Evolutionary conservation across 1,284 basidiomycete genomes (phyloP).

Genomic region (Naganishia liquefaciens): DNA sequence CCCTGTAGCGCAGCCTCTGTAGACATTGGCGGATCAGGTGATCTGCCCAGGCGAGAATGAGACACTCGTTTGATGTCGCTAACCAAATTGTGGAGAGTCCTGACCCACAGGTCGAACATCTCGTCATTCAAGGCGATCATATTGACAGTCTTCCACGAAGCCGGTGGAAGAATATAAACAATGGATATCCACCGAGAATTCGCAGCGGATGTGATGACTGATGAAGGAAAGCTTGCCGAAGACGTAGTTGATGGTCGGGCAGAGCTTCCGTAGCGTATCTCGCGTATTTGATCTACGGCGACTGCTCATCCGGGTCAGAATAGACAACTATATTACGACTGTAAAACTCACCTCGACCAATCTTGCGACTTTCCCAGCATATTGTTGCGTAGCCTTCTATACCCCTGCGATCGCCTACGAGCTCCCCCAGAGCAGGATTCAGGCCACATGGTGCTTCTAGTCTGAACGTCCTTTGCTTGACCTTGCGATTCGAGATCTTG

Average conservation of each 20-base stretch:
- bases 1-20: neutral
- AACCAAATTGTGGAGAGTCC: conserved; percentile 55
- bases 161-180: conserved; percentile 60
- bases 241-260: conserved; percentile 53
- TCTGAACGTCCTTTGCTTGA: conserved; percentile 71
- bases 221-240: conserved; percentile 12
- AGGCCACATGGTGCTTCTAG: conserved; percentile 51
- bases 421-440: conserved; percentile 64
- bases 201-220: conserved; percentile 51
- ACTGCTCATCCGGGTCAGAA: conserved; percentile 58
- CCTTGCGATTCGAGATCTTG: conserved; percentile 83
- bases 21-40: neutral
- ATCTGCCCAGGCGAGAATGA: conserved; percentile 7
- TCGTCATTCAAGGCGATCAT: conserved; percentile 75
- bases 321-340: neutral
- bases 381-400: conserved; percentile 56
- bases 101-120: conserved; percentile 61
- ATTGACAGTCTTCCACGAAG: conserved; percentile 87
- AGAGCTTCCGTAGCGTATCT: conserved; percentile 76
- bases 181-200: conserved; percentile 56
- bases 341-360: conserved; percentile 65
- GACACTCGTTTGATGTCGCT: conserved; percentile 28
- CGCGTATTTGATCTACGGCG: conserved; percentile 85
- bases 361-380: conserved; percentile 78
- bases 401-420: conserved; percentile 54